phyloP scores from a whole-genome alignment of 352 stramenopile genomes.

The Phytophthora pluvialis region DNA sequence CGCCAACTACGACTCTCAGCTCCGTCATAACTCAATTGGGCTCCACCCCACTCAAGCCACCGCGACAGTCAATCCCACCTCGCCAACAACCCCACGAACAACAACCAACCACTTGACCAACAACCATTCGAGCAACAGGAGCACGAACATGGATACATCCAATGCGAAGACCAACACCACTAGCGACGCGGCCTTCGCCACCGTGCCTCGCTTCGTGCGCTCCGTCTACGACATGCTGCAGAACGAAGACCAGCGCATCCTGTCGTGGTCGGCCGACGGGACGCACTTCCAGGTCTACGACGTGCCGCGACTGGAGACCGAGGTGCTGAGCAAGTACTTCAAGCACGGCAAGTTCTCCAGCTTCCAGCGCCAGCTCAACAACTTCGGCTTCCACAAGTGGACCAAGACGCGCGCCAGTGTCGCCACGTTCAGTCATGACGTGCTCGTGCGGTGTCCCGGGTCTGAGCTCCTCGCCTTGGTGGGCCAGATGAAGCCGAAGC shows the following conservation, averaged over 20 bases:
- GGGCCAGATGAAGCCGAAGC: constrained; percentile 20
- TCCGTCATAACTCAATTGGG: constrained; percentile 25
- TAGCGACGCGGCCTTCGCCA: background rate
- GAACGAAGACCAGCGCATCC: constrained; percentile 51
- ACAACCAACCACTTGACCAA: background rate
- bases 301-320: constrained; percentile 56
- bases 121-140: background rate
- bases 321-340: constrained; percentile 84
- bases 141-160: background rate
- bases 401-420: constrained; percentile 70
- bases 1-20: background rate
- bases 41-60: constrained; percentile 9
- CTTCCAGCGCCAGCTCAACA: constrained; percentile 92
- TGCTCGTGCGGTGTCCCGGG: constrained; percentile 54
- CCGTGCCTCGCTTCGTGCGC: constrained; percentile 51
- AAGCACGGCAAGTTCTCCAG: constrained; percentile 90
- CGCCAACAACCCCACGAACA: background rate
- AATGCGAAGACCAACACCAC: background rate
- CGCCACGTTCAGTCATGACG: constrained; percentile 72
- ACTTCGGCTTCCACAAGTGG: constrained; percentile 91
- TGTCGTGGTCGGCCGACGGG: constrained; percentile 56
- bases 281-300: constrained; percentile 86
- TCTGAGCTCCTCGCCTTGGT: constrained; percentile 16
- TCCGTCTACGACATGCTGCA: constrained; percentile 65
- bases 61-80: background rate